Evolutionary conservation across 495 filamentous ascomycete species (phyloP).

Genomic region (Trichocladium uniseriatum): DNA sequence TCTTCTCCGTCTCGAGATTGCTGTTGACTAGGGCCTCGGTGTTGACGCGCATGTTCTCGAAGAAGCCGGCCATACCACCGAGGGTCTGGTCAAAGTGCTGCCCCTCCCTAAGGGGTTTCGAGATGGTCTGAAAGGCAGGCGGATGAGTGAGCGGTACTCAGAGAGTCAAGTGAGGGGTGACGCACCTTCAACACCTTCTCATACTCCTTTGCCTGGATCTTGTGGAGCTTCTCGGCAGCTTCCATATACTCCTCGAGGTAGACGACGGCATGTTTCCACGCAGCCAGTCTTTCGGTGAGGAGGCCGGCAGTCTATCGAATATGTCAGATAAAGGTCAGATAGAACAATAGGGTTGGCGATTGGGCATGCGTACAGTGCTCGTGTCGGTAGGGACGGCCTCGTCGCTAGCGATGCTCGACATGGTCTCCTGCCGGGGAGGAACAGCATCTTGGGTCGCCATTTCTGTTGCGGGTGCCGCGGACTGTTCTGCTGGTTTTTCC

Average conservation of each 20-base stretch:
- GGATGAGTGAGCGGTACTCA: too few relatives aligned
- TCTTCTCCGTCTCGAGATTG: constrained; percentile 81
- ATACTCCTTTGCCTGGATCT: constrained; percentile 82
- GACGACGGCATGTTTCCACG: constrained; percentile 89
- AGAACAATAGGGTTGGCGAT: too few relatives aligned
- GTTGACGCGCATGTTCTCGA: constrained; percentile 87
- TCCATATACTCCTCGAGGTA: constrained; percentile 85
- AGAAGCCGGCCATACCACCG: constrained; percentile 77
- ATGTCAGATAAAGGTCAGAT: neutral
- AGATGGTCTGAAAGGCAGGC: constrained; percentile 53
- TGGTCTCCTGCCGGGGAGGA: constrained; percentile 44
- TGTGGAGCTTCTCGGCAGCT: constrained; percentile 74
- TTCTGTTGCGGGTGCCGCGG: too few relatives aligned
- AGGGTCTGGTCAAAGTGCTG: constrained; percentile 83
- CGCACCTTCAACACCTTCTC: constrained; percentile 78
- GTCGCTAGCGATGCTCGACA: constrained; percentile 42
- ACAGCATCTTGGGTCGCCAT: neutral
- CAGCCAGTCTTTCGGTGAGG: constrained; percentile 73
- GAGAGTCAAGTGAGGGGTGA: neutral
- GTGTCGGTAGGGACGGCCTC: constrained; percentile 68
- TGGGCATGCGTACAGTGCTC: constrained; percentile 50
- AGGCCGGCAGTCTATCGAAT: constrained; percentile 55
- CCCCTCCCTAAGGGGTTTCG: constrained; percentile 73
- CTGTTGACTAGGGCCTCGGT: constrained; percentile 82
- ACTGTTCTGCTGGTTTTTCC: too few relatives aligned